phyloP scores from a whole-genome alignment of 495 filamentous ascomycete species.

The Hypoxylon perforatum region DNA sequence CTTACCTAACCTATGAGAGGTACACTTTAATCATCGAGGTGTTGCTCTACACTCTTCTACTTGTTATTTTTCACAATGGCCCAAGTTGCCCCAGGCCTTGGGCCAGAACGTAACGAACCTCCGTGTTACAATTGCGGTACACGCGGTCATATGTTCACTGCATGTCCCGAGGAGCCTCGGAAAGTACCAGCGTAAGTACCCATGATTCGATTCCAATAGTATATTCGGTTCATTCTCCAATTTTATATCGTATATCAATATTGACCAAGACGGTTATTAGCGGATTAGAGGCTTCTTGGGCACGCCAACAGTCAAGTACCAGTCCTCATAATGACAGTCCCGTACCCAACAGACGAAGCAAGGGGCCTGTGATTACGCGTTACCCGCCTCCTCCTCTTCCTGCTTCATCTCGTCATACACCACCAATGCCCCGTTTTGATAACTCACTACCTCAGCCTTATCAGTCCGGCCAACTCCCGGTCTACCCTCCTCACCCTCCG shows the following conservation, averaged over 20 bases:
- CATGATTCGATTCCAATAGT: conserved; percentile 7
- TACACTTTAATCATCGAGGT: not conserved
- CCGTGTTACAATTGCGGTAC: conserved; percentile 64
- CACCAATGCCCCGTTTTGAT: conserved; percentile 36
- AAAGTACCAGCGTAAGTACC: conserved; percentile 69
- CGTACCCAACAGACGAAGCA: conserved; percentile 45
- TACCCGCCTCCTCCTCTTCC: conserved; percentile 49
- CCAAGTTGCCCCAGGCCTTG: conserved; percentile 49
- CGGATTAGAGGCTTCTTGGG: conserved; percentile 52
- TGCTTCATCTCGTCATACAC: conserved; percentile 32
- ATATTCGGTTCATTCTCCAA: not conserved
- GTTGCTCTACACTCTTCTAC: conserved; percentile 16
- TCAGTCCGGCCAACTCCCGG: conserved; percentile 45
- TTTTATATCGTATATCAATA: not conserved
- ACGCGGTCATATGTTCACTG: conserved; percentile 59
- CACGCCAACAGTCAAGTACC: conserved; percentile 52
- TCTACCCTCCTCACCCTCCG: conserved; percentile 44
- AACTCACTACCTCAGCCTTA: conserved; percentile 47
- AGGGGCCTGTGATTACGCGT: conserved; percentile 56
- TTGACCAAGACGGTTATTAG: conserved; percentile 44
- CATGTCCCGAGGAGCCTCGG: conserved; percentile 62
- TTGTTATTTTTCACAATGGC: conserved; percentile 40
- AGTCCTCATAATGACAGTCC: conserved; percentile 46
- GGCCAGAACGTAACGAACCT: conserved; percentile 46
- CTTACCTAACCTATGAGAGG: conserved; percentile 7